phyloP scores from a whole-genome alignment of 2,329 filamentous ascomycete genomes.

The Aspergillus sclerotialis region DNA sequence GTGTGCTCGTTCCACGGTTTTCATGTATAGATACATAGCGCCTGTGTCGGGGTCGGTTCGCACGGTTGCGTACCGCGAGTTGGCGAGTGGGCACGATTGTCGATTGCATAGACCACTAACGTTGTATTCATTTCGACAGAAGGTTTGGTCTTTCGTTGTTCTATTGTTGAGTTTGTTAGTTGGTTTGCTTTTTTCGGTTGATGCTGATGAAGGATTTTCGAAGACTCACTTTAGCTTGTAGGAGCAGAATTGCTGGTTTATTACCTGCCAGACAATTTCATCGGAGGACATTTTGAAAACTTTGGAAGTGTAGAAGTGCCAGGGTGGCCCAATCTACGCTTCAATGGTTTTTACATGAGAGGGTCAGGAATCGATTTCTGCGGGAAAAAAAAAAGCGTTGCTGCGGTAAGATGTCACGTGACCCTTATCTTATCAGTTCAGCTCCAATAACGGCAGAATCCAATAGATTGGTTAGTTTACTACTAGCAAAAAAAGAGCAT shows the following conservation, averaged over 20 bases:
- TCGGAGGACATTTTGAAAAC: conserved; percentile 75
- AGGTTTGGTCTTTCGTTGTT: conserved; percentile 80
- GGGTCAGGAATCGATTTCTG: conserved; percentile 4
- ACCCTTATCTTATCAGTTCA: not conserved
- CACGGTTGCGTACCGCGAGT: conserved; percentile 87
- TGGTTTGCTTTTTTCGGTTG: conserved; percentile 4
- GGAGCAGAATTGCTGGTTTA: conserved; percentile 89
- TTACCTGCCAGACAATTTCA: conserved; percentile 96
- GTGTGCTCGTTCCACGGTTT: conserved; percentile 82
- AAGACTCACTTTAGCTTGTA: conserved; percentile 78
- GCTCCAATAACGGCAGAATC: too few relatives aligned
- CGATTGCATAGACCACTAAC: conserved; percentile 76
- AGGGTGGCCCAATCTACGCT: not conserved
- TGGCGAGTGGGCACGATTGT: conserved; percentile 84
- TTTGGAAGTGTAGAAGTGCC: too few relatives aligned
- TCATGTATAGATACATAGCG: conserved; percentile 91
- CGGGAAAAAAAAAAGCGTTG: conserved; percentile 26
- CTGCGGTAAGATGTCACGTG: conserved; percentile 20
- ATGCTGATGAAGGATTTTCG: conserved; percentile 4
- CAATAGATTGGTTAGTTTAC: too few relatives aligned
- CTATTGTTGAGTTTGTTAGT: conserved; percentile 35
- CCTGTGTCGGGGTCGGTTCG: conserved; percentile 74
- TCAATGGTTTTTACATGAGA: conserved; percentile 2
- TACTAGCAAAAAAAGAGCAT: too few relatives aligned
- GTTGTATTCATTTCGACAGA: conserved; percentile 94